Evolutionary conservation across 345 rosid species (phyloP), one percentile per base, ranked within the genome.

Genomic region (Toxicodendron radicans): DNA sequence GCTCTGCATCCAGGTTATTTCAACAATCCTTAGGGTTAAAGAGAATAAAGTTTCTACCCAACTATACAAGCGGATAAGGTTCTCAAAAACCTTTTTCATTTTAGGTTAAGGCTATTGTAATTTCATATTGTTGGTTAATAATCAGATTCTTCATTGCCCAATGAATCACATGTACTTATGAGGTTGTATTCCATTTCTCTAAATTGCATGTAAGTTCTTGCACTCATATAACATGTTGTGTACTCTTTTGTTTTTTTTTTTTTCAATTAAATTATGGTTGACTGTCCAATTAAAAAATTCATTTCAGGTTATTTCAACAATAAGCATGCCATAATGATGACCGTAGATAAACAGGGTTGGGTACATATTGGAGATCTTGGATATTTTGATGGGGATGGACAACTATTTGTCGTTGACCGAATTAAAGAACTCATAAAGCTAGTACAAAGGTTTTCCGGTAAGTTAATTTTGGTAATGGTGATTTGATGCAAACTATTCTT

Each of bases 381-480:
- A 41, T 93, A 87, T 68, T 86, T 95, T 73, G 87, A 93, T 48
- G 98, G 82, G 7, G 87, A 88, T 12, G 99, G 98, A 27, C 83
- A 49, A 48, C 79, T 96, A 18, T 91, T 20, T 64, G 91, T 96
- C 35, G 97, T 90, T 62, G 99, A 96, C 68, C 80, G 98, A 64
- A 82, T 93, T 77, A 96, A 96, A 84, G 98, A 90, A 83, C 96
- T 93, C 68, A 93, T 96, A 75, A 96, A 96, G n/a, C n/a, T n/a
- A n/a, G 78, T 91, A 80, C 80, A 91, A 93, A 83, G 99, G 97
- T 51, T 93, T 84, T 75, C 99, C 93, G 93, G 98, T 95, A 81
- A 67, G 27, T 57, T 70, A 2, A 51, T 60, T 11, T 63, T n/a
- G 46, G 7, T 10, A 8, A 58, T n/a, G 63, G 20, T 64, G n/a